A percentile compares a stretch with the other conserved stretches of the same genome.
These are phyloP conservation scores for Mucor mucedo DNA, from an alignment of 371 early-diverging fungal genomes.

Conservation along the genomic window DNA sequence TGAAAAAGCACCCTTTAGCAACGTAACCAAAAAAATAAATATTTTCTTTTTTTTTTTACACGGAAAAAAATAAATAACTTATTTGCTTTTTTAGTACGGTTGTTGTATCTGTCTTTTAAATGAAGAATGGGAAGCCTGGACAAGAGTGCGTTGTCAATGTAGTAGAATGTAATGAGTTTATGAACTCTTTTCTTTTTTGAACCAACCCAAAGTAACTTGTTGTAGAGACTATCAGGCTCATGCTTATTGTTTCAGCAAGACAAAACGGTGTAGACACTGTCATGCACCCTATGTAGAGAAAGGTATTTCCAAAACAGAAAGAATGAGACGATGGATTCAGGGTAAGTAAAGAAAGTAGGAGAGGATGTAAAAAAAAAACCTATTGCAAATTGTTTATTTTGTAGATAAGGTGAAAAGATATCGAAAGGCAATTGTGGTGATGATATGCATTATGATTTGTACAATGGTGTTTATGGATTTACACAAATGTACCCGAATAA, in stretches of 20 bases:
- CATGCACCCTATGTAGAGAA: not conserved
- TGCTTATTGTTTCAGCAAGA: not conserved
- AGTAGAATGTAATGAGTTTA: not conserved
- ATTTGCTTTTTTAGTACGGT: not conserved
- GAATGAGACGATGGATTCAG: not conserved
- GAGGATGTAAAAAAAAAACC: no score
- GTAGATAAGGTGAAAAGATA: not conserved
- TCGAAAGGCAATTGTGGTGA: not conserved
- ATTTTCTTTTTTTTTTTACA: no score
- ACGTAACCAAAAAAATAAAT: conserved; percentile 4
- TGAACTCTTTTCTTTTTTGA: not conserved
- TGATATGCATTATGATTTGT: not conserved
- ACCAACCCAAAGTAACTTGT: not conserved
- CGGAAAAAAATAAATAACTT: not conserved
- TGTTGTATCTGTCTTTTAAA: conserved; percentile 7
- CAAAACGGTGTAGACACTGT: conserved; percentile 3
- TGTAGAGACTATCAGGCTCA: conserved; percentile 2
- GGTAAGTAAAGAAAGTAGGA: not conserved
- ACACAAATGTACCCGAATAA: not conserved
- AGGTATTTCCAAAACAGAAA: not conserved
- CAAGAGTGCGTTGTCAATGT: conserved; percentile 6
- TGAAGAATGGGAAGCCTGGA: conserved; percentile 10
- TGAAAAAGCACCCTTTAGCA: conserved; percentile 7
- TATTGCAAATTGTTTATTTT: no score
- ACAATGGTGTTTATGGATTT: not conserved